These are phyloP conservation scores for Solanum clarkiae DNA, from an alignment of 257 asterid genomes.

Conservation along the genomic window DNA sequence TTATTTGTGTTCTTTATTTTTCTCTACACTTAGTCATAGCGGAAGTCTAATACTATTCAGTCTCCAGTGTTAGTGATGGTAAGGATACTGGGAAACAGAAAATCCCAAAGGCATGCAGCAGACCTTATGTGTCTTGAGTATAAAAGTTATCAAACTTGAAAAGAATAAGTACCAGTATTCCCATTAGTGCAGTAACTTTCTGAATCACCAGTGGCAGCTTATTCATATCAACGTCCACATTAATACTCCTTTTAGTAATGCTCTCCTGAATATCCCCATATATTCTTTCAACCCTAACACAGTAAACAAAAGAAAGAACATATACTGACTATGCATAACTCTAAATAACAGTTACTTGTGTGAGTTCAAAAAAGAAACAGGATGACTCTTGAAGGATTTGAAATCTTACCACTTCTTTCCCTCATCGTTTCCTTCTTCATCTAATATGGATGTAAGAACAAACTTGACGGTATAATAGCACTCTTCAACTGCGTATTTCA, in stretches of 20 bases:
- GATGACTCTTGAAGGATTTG: neutral
- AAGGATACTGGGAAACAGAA: neutral
- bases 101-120: neutral
- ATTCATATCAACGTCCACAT: conserved; percentile 43
- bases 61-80: neutral
- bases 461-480: conserved; percentile 51
- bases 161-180: conserved; percentile 53
- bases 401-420: conserved; percentile 72
- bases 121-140: neutral
- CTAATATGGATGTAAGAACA: conserved; percentile 64
- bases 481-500: conserved; percentile 95
- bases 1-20: no score
- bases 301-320: neutral
- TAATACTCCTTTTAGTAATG: conserved; percentile 38
- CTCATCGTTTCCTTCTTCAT: conserved; percentile 70
- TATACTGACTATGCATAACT: neutral
- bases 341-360: neutral
- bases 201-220: conserved; percentile 75
- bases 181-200: conserved; percentile 85
- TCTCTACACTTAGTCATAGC: no score
- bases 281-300: conserved; percentile 77
- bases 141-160: neutral
- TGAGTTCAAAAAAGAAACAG: neutral
- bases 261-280: conserved; percentile 50
- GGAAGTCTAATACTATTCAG: neutral